phyloP scores from a whole-genome alignment of 1,284 basidiomycete species.

The Trametes versicolor region DNA sequence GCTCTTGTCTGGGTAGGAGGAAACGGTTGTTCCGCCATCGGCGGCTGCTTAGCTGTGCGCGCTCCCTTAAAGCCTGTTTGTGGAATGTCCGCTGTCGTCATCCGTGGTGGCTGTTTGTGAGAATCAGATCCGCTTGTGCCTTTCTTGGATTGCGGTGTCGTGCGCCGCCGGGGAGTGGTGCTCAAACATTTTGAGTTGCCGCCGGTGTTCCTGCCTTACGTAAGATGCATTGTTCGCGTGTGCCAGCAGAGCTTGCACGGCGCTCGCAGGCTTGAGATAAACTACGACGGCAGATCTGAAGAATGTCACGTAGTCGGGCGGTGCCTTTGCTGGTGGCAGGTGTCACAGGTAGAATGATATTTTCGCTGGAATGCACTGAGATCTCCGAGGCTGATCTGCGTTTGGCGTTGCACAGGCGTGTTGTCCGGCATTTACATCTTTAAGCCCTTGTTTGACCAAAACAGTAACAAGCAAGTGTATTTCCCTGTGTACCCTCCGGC shows the following conservation, averaged over 20 bases:
- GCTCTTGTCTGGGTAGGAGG: conserved; percentile 13
- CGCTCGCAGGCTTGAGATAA: conserved; percentile 11
- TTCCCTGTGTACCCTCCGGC: conserved; percentile 11
- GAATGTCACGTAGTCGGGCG: conserved; percentile 39
- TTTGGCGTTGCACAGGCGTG: conserved; percentile 52
- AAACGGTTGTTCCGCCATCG: background rate
- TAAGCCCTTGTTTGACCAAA: conserved; percentile 47
- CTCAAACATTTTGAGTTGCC: conserved; percentile 1
- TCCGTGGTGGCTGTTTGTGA: background rate
- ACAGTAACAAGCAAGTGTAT: conserved; percentile 22
- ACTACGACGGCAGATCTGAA: conserved; percentile 28
- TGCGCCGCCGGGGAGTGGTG: background rate
- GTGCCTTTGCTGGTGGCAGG: conserved; percentile 45
- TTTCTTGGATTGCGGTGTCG: conserved; percentile 2
- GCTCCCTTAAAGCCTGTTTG: background rate
- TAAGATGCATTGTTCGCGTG: conserved; percentile 10
- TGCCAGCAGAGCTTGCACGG: conserved; percentile 2
- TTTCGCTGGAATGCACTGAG: conserved; percentile 1
- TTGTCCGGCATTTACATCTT: conserved; percentile 71
- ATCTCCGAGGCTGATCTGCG: conserved; percentile 24
- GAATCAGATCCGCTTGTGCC: conserved; percentile 1
- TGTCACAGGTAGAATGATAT: conserved; percentile 41
- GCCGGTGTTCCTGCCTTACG: conserved; percentile 18
- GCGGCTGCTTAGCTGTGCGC: conserved; percentile 1
- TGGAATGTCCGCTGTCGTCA: conserved; percentile 2